Percentiles rank a stretch among this genome's conserved stretches.
Evolutionary conservation across 495 filamentous ascomycete species (phyloP).

Genomic region (Tuber melanosporum): DNA sequence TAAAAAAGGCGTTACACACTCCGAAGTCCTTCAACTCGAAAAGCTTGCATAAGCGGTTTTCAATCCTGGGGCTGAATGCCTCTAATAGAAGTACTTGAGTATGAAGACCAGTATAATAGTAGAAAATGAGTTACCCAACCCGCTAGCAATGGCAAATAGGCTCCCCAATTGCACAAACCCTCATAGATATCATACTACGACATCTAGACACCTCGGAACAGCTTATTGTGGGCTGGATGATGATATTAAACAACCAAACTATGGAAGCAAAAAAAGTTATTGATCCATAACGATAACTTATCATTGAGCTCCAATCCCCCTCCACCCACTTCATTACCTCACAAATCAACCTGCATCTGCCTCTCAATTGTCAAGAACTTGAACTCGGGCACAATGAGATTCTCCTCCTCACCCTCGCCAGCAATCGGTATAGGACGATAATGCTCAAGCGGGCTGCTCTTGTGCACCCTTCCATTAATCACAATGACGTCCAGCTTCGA

Average conservation of each 20-base stretch:
- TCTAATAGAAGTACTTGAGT: neutral
- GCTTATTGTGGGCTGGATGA: neutral
- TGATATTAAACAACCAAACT: neutral
- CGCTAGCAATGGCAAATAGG: neutral
- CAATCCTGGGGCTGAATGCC: too few relatives aligned
- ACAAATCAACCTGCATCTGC: neutral
- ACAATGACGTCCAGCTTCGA: slow-evolving; percentile 47
- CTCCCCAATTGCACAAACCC: neutral
- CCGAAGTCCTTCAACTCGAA: too few relatives aligned
- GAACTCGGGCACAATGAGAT: neutral
- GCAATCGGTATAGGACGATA: neutral
- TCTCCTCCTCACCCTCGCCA: neutral
- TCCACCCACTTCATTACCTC: neutral
- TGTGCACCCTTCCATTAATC: slow-evolving; percentile 50
- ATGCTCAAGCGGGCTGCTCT: slow-evolving; percentile 45
- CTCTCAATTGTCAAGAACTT: neutral
- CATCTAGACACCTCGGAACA: neutral
- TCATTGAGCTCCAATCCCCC: neutral
- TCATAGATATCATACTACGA: neutral
- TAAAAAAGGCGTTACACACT: too few relatives aligned
- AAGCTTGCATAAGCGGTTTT: too few relatives aligned
- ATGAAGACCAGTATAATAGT: neutral
- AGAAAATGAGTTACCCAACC: neutral
- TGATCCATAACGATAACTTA: neutral
- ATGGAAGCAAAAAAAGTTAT: neutral